Evolutionary conservation across 306 rosid species (phyloP).

Genomic region (Elaeagnus macrophylla): DNA sequence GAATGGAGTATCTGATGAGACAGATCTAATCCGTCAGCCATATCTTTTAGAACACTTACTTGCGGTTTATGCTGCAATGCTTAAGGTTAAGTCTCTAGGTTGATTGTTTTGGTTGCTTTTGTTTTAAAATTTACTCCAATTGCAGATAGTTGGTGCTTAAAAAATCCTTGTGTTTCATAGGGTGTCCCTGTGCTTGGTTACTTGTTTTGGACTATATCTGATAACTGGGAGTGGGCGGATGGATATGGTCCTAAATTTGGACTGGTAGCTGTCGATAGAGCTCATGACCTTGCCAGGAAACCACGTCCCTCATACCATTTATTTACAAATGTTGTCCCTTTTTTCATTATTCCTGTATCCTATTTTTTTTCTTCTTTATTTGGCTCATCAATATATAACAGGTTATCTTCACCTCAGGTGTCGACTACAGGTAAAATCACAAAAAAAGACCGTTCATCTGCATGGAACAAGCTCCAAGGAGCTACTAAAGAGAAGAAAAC

Average conservation of each 20-base stretch:
- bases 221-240: constrained; percentile 99
- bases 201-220: constrained; percentile 90
- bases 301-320: constrained; percentile 89
- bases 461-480: constrained; percentile 68
- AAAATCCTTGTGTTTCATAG: constrained; percentile 30
- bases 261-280: constrained; percentile 89
- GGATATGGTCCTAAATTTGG: constrained; percentile 99
- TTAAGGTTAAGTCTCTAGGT: constrained; percentile 41
- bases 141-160: constrained; percentile 6
- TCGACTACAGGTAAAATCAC: constrained; percentile 59
- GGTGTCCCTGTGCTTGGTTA: constrained; percentile 64
- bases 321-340: constrained; percentile 55
- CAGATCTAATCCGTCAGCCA: constrained; percentile 85
- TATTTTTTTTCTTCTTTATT: constrained; percentile 16
- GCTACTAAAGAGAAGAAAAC: constrained; percentile 64
- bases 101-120: constrained; percentile 5
- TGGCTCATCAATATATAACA: constrained; percentile 16
- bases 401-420: constrained; percentile 44
- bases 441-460: constrained; percentile 50
- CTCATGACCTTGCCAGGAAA: constrained; percentile 52
- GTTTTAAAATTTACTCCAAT: constrained; percentile 9
- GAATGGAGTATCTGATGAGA: constrained; percentile 84
- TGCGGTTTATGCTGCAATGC: constrained; percentile 73
- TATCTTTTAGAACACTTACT: constrained; percentile 85
- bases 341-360: constrained; percentile 2